These are phyloP conservation scores for Fraxinus platypoda DNA, from an alignment of 305 asterid species.

Conservation along the genomic window DNA sequence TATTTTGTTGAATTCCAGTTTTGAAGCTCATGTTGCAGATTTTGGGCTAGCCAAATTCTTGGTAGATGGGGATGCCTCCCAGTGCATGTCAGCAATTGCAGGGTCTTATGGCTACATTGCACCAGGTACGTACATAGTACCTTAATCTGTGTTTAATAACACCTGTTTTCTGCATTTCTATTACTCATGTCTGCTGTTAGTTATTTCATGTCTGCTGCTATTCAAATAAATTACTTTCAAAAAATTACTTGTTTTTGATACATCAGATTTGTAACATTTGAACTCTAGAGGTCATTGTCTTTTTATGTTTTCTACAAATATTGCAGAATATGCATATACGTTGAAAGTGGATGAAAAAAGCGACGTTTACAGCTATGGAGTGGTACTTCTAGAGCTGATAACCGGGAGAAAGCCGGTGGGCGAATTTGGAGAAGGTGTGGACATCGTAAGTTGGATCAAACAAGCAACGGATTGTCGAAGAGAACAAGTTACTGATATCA, in stretches of 20 bases:
- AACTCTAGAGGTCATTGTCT: not conserved
- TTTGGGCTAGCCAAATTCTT: constrained; percentile 90
- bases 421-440: constrained; percentile 50
- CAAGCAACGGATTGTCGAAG: constrained; percentile 57
- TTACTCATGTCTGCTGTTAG: not conserved
- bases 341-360: constrained; percentile 49
- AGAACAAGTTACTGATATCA: constrained; percentile 51
- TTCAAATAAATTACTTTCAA: not conserved
- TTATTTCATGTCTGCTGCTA: not conserved
- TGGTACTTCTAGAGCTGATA: constrained; percentile 43
- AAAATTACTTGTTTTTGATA: not conserved
- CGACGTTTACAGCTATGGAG: constrained; percentile 50
- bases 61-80: constrained; percentile 78
- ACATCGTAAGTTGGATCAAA: constrained; percentile 66
- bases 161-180: not conserved
- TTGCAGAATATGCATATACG: constrained; percentile 52
- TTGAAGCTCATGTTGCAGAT: constrained; percentile 96
- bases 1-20: constrained; percentile 64
- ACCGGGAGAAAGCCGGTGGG: constrained; percentile 49
- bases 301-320: not conserved
- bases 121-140: constrained; percentile 57
- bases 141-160: not conserved
- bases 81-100: constrained; percentile 94
- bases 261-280: not conserved
- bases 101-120: constrained; percentile 99